Conservation (phyloP, 176 grass and related monocot species). For the Carex littledalei region DNA sequence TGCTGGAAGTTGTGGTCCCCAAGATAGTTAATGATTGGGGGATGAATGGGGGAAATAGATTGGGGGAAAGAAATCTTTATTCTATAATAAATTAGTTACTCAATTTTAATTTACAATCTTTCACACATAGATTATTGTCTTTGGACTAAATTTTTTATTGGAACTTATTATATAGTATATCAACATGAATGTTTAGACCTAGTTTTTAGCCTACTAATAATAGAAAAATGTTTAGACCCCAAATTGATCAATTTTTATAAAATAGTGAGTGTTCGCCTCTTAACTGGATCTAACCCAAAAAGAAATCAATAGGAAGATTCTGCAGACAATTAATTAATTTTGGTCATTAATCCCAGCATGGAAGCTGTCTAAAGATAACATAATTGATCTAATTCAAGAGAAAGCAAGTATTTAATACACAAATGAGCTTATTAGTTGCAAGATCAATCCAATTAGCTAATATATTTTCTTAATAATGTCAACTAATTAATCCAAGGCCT, state of each 20-base stretch:
- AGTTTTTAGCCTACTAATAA: too few relatives aligned
- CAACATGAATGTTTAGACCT: not conserved
- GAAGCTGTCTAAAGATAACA: not conserved
- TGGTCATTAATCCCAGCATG: not conserved
- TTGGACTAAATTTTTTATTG: not conserved
- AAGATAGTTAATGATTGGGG: too few relatives aligned
- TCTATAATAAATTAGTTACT: too few relatives aligned
- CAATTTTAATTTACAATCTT: too few relatives aligned
- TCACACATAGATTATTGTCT: too few relatives aligned
- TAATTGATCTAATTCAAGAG: not conserved
- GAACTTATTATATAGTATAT: not conserved
- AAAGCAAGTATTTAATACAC: not conserved
- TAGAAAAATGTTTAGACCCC: not conserved
- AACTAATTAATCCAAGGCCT: not conserved
- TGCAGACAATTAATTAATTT: not conserved
- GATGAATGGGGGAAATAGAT: too few relatives aligned
- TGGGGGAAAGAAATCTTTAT: too few relatives aligned
- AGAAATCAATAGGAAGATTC: not conserved
- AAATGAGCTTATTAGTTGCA: not conserved
- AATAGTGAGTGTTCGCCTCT: not conserved
- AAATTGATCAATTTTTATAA: not conserved
- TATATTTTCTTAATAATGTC: slow-evolving; percentile 1
- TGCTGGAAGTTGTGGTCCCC: too few relatives aligned
- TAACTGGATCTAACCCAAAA: not conserved
- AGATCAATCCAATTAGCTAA: not conserved